Base-by-base conservation (phyloP, 352 stramenopile genomes). In the Poterioochromonas sp. region DNA sequence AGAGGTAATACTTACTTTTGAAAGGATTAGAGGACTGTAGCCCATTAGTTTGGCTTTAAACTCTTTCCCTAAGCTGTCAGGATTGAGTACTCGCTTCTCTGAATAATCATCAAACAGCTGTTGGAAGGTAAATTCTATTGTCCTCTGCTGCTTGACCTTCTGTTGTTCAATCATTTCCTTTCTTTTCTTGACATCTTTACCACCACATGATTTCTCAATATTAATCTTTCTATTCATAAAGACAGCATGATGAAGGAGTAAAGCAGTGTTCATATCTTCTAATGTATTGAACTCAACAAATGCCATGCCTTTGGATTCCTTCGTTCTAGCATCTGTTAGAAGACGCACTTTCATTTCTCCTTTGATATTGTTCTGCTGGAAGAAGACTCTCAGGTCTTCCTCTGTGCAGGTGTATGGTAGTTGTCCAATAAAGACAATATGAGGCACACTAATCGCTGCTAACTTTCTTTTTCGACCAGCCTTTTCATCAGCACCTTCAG, bases 191-290 rank as follows among this genome's bases (percentile, higher is more conserved):
- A 29, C 26, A 32, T 32, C 12, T 65, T 32, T 39, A 65, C 54
- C 54, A 65, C 54, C 54, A 65, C 54, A 65, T 5, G 8, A 35
- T 65, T 65, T 65, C n/a, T 65, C 54, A 39, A 65, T 65, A 39
- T 65, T 65, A 29, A 65, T 35, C n/a, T 29, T 35, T 65, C 54
- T 32, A 39, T 39, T 39, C 11, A 39, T 32, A 5, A 65, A 35
- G 5, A 65, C n/a, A 12, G 8, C 12, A 5, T 39, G 8, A 65
- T 65, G 54, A 12, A 65, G 26, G 8, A 22, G 11, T 5, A 65
- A 29, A 15, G 26, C 26, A 29, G 5, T 65, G n/a, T 65, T 12
- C n/a, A 65, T 35, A 39, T 65, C 54, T 15, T 5, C 54, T 12
- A 22, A 11, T 29, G 5, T 65, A 15, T 65, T 22, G 26, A 65